Percentiles rank a stretch among this genome's conserved stretches.
phyloP scores from a whole-genome alignment of 192 early-diverging fungal genomes.

The Dissophora ornata region DNA sequence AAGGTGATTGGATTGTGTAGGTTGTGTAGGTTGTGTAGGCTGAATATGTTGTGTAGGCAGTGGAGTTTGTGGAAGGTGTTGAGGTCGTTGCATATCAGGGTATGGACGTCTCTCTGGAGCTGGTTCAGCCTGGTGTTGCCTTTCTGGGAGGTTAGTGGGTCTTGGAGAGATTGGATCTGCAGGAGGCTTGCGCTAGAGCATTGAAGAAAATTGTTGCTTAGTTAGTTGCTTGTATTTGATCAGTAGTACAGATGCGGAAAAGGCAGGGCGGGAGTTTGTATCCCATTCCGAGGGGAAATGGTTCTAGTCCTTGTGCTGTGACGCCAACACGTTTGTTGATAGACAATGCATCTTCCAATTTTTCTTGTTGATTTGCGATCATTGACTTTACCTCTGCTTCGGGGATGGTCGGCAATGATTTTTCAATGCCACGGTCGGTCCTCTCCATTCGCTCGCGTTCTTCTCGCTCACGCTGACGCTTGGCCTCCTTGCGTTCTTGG shows the following conservation, averaged over 20 bases:
- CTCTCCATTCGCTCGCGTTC: slow-evolving; percentile 51
- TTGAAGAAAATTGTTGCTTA: too few relatives aligned
- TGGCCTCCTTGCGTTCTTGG: slow-evolving; percentile 72
- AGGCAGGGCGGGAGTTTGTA: too few relatives aligned
- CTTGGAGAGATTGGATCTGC: neutral
- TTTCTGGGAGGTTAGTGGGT: neutral
- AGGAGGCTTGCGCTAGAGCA: neutral
- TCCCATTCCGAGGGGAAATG: too few relatives aligned
- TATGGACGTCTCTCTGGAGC: neutral
- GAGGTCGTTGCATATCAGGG: slow-evolving; percentile 4
- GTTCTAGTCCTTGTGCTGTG: too few relatives aligned
- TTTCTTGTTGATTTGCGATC: too few relatives aligned
- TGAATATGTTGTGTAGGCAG: neutral
- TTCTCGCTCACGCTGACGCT: slow-evolving; percentile 67
- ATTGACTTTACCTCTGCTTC: slow-evolving; percentile 39
- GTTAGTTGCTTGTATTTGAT: too few relatives aligned
- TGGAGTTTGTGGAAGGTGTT: too few relatives aligned
- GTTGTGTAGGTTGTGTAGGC: neutral
- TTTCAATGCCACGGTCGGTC: slow-evolving; percentile 32
- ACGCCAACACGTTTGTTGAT: too few relatives aligned
- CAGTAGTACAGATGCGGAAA: too few relatives aligned
- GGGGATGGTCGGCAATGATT: slow-evolving; percentile 41
- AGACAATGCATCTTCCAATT: too few relatives aligned
- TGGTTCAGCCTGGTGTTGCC: neutral
- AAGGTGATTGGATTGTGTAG: slow-evolving; percentile 1